Evolutionary conservation across 1,284 basidiomycete genomes (phyloP).

Genomic region (Ceratobasidium sp.): DNA sequence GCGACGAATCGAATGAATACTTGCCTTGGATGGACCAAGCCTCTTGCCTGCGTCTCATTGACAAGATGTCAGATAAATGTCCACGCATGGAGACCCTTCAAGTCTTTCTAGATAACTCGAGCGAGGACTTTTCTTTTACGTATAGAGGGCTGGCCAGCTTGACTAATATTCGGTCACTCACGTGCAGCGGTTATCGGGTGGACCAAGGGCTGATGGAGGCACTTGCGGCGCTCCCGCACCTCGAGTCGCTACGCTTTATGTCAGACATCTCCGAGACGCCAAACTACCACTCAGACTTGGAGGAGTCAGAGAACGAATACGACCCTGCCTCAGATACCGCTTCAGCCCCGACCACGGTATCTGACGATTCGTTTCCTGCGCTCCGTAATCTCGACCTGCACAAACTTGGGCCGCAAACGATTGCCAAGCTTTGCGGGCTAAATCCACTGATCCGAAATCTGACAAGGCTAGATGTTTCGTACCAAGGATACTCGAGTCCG

Average conservation of each 20-base stretch:
- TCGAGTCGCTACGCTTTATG: background rate
- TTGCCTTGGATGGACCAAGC: background rate
- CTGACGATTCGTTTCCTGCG: background rate
- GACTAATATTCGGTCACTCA: background rate
- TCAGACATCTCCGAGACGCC: background rate
- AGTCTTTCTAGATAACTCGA: background rate
- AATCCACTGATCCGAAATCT: background rate
- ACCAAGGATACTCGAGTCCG: background rate
- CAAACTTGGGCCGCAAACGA: background rate
- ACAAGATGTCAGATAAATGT: background rate
- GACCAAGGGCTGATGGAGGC: background rate
- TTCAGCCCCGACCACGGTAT: background rate
- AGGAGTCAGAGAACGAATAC: background rate
- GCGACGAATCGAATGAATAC: background rate
- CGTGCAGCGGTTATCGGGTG: background rate
- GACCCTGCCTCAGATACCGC: background rate
- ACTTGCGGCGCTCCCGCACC: background rate
- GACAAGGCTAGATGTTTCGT: background rate
- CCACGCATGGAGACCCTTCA: background rate
- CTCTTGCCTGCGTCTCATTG: background rate
- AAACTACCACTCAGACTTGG: background rate
- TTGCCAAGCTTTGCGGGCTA: background rate
- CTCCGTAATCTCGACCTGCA: background rate
- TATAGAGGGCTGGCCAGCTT: background rate
- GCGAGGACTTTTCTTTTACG: background rate